phyloP scores from a whole-genome alignment of 306 rosid species.

The Sechiopsis laciniata region DNA sequence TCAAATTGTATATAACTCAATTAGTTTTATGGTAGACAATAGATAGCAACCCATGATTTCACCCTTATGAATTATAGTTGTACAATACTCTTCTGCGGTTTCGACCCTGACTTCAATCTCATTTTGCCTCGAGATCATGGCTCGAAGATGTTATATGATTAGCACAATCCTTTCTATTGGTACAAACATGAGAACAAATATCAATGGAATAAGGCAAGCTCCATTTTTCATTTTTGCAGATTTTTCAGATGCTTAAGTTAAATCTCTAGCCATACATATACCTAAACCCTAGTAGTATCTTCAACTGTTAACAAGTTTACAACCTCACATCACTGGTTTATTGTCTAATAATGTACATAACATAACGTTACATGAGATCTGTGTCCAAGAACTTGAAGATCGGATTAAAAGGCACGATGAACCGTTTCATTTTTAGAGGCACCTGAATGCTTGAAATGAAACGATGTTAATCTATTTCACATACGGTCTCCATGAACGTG shows the following conservation, averaged over 20 bases:
- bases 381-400: background rate
- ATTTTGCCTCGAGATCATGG: background rate
- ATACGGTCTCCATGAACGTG: slow-evolving; percentile 57
- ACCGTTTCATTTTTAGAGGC: background rate
- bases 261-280: slow-evolving; percentile 8
- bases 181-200: background rate
- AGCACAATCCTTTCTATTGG: background rate
- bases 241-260: slow-evolving; percentile 8
- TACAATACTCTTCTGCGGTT: no score
- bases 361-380: background rate
- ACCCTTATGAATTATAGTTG: no score
- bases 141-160: background rate
- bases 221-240: background rate
- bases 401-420: background rate
- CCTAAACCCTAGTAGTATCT: slow-evolving; percentile 5
- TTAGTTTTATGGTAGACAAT: no score
- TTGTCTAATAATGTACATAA: background rate
- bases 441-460: slow-evolving; percentile 6
- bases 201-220: background rate
- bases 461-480: slow-evolving; percentile 26
- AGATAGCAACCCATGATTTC: no score
- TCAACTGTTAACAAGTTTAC: background rate
- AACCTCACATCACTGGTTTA: background rate
- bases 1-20: no score
- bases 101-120: background rate